phyloP scores from a whole-genome alignment of 2,329 filamentous ascomycete genomes.

The Paracorniculantispora psalliotae region DNA sequence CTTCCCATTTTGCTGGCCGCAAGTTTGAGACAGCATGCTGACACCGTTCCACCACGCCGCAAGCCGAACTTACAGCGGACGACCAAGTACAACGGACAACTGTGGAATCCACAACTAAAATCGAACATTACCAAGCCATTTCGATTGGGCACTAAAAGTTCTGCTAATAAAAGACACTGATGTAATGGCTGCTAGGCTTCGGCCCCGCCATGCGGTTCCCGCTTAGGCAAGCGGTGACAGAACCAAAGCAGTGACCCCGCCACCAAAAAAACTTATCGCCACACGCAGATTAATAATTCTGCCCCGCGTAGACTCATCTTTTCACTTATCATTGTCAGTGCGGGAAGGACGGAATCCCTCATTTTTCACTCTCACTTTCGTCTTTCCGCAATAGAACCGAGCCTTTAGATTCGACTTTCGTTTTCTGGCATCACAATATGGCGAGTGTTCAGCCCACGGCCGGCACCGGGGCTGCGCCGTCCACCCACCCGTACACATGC shows the following conservation, averaged over 20 bases:
- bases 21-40: neutral
- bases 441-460: constrained; percentile 33
- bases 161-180: neutral
- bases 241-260: constrained; percentile 16
- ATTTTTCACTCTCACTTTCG: neutral
- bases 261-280: constrained; percentile 23
- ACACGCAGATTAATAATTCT: constrained; percentile 20
- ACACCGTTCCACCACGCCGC: no score
- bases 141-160: neutral
- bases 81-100: no score
- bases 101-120: no score
- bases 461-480: constrained; percentile 27
- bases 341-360: neutral
- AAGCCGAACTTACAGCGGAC: no score
- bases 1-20: no score
- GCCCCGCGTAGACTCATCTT: constrained; percentile 4
- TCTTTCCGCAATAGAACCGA: neutral
- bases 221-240: constrained; percentile 11
- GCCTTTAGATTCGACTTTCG: neutral
- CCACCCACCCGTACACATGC: constrained; percentile 88
- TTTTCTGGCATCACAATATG: constrained; percentile 33
- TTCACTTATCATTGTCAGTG: neutral
- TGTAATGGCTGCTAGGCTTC: neutral
- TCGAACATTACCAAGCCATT: neutral
- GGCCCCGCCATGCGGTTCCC: neutral